phyloP scores from a whole-genome alignment of 208 protist genomes.

The Leptomonas pyrrhocoris region DNA sequence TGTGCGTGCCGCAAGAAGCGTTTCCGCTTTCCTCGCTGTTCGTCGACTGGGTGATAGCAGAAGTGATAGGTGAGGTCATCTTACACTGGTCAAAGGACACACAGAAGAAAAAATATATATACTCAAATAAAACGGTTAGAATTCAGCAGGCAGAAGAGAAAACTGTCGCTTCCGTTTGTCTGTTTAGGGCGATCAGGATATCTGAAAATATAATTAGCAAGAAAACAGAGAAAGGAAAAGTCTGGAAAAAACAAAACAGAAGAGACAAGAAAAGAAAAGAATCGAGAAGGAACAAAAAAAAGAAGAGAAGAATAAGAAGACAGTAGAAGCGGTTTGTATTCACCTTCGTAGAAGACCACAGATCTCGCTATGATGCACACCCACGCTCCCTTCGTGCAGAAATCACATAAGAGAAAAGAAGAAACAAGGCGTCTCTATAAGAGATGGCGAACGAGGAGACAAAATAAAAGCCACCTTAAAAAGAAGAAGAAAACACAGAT shows the following conservation, averaged over 20 bases:
- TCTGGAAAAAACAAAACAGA: neutral
- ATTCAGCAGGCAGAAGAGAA: too few species aligned
- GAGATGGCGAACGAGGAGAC: too few species aligned
- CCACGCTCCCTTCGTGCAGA: too few species aligned
- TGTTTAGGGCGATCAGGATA: too few species aligned
- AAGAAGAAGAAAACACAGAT: neutral
- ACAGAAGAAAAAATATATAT: neutral
- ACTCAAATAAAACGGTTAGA: too few species aligned
- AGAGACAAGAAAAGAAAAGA: neutral
- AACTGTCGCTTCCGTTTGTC: too few species aligned
- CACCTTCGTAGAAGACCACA: too few species aligned
- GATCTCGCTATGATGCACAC: too few species aligned
- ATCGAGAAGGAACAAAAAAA: conserved; percentile 8
- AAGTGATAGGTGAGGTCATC: conserved; percentile 1
- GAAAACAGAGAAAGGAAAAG: neutral
- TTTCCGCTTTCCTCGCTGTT: conserved; percentile 4
- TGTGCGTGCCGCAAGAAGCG: conserved; percentile 15
- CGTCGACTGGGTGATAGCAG: neutral
- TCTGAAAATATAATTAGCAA: too few species aligned
- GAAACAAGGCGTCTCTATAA: too few species aligned
- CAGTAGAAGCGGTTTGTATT: neutral
- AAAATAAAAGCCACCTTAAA: neutral
- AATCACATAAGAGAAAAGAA: too few species aligned
- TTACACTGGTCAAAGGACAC: neutral
- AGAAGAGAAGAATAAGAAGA: neutral